Conservation (phyloP, 441 rosid genomes). For the Jatropha multifida region DNA sequence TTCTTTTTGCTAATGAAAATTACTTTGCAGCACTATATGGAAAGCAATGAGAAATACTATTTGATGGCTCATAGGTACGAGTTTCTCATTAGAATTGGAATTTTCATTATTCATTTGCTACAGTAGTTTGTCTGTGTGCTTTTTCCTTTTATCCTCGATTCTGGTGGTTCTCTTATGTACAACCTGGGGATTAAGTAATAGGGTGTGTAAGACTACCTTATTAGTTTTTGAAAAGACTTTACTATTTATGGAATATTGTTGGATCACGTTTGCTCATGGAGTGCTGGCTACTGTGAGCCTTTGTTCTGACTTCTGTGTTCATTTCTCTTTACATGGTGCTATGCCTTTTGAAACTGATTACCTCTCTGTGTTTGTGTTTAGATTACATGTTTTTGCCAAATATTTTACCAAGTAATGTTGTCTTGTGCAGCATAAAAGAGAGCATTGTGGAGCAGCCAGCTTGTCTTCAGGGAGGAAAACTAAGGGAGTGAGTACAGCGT, state of each 20-base stretch:
- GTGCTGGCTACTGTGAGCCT: background rate
- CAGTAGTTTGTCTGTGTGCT: background rate
- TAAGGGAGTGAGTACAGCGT: slow-evolving; percentile 78
- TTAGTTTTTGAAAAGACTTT: background rate
- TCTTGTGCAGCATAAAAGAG: slow-evolving; percentile 80
- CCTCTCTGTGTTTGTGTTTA: background rate
- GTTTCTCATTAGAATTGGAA: background rate
- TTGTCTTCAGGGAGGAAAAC: slow-evolving; percentile 71
- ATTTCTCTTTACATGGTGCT: slow-evolving; percentile 2
- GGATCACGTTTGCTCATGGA: background rate
- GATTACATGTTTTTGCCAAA: background rate
- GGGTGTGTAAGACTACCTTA: background rate
- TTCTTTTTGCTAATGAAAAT: slow-evolving; percentile 6
- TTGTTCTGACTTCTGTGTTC: slow-evolving; percentile 9
- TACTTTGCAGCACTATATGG: slow-evolving; percentile 81
- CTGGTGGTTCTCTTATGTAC: background rate
- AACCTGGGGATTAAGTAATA: background rate
- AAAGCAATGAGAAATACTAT: slow-evolving; percentile 96
- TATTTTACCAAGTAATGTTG: slow-evolving; percentile 14
- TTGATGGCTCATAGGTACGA: slow-evolving; percentile 94
- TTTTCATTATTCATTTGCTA: background rate
- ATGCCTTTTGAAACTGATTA: slow-evolving; percentile 2
- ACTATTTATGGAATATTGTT: slow-evolving; percentile 5
- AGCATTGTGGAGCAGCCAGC: slow-evolving; percentile 78
- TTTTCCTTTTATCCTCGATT: background rate